Evolutionary conservation across 257 asterid genomes (phyloP), one percentile per base, ranked within the genome.

Genomic region (Nicotiana undulata): DNA sequence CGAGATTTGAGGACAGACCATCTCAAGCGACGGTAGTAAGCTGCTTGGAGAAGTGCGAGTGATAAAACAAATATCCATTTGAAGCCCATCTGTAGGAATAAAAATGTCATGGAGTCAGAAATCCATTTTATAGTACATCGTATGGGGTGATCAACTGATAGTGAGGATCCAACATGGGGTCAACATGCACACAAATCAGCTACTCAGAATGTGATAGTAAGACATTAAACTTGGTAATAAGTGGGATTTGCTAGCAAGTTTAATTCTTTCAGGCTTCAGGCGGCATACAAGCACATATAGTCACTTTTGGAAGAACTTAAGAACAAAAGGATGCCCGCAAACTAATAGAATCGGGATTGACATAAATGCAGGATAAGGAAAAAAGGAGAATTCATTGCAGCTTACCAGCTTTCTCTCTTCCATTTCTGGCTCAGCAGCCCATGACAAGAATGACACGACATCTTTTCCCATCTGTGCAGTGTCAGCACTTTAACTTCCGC

Each of bases 391-490:
- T 72, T 64, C 2, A 24, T 24, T 52, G 9, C 29, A 32, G 75
- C 29, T 12, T 90, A 91, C 96, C 94, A 90, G 91, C 76, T 91
- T 91, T 28, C 94, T 89, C 83, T 91, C 97, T 80, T 92, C 97
- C 97, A 92, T 92, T 81, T 90, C 93, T 59, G 97, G 95, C 82
- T 92, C 97, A 20, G 97, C 95, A 63, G 97, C 93, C 95, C 97
- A 90, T 3, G 95, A 84, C 88, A 92, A 80, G 84, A 92, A 90
- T 28, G 91, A 75, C 28, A 92, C 97, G 20, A 92, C 87, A 83
- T 90, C 95, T 85, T 89, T 90, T 77, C 93, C 97, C 95, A 92
- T 90, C 97, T 89, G 86, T 65, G 49, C 28, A 65, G 10, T 76
- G 32, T 22, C 55, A 13, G 22, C 82, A 68, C 44, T 61, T 26